Evolutionary conservation across 139 green algal species (phyloP).

Genomic region (Chlamydomonas urium): DNA sequence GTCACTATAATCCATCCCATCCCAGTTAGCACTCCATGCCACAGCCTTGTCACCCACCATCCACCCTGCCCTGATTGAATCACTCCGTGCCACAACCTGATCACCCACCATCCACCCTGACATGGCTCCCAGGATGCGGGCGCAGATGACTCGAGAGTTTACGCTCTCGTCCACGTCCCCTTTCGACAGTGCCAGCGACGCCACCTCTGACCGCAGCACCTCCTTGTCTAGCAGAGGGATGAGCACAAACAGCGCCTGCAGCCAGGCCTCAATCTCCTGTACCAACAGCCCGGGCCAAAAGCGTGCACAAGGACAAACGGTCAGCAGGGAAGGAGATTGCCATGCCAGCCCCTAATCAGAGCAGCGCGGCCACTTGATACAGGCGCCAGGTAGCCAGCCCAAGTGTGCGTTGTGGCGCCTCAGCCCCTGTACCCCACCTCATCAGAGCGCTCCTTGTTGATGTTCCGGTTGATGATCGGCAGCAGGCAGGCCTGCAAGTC

Average conservation of each 20-base stretch:
- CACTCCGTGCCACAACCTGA: too few species aligned
- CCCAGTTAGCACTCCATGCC: too few species aligned
- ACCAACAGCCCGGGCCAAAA: too few species aligned
- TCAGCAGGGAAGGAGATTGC: background rate
- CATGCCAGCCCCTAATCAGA: background rate
- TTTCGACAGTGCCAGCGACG: constrained; percentile 39
- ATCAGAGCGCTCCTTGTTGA: constrained; percentile 43
- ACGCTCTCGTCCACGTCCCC: constrained; percentile 40
- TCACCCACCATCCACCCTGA: constrained; percentile 31
- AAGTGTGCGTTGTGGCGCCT: too few species aligned
- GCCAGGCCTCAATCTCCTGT: constrained; percentile 44
- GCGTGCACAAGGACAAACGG: too few species aligned
- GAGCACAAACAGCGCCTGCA: constrained; percentile 35
- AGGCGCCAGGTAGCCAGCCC: too few species aligned
- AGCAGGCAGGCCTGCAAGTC: constrained; percentile 43
- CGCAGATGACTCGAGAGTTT: constrained; percentile 33
- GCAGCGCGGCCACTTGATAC: too few species aligned
- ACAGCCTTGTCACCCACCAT: constrained; percentile 34
- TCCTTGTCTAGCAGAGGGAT: constrained; percentile 44
- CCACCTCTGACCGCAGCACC: constrained; percentile 33
- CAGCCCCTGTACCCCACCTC: constrained; percentile 30
- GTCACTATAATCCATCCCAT: too few species aligned
- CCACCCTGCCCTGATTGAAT: constrained; percentile 19
- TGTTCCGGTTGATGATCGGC: constrained; percentile 32
- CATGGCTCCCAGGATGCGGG: constrained; percentile 30